A percentile compares a stretch with the other conserved stretches of the same genome.
These are phyloP conservation scores for Colletotrichum somersetense DNA, from an alignment of 2,329 filamentous ascomycete species.

Conservation along the genomic window DNA sequence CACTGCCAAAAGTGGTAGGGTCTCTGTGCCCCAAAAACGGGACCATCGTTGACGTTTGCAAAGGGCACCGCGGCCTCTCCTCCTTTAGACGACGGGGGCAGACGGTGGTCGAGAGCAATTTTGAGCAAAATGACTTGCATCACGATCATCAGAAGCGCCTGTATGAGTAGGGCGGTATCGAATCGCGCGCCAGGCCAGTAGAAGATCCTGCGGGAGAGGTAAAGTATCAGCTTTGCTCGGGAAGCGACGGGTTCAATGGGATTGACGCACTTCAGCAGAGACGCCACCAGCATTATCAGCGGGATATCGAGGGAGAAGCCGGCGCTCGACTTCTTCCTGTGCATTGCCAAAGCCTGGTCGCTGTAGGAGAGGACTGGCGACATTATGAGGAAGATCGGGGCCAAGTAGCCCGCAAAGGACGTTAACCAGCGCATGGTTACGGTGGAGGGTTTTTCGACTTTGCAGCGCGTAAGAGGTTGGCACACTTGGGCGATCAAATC, in stretches of 20 bases:
- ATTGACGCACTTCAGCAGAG: slow-evolving; percentile 68
- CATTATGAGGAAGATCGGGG: slow-evolving; percentile 72
- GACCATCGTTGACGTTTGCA: slow-evolving; percentile 59
- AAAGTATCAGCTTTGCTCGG: slow-evolving; percentile 30
- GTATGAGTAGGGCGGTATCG: slow-evolving; percentile 72
- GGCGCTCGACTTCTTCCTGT: slow-evolving; percentile 72
- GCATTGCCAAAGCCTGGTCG: slow-evolving; percentile 76
- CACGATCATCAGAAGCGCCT: slow-evolving; percentile 74
- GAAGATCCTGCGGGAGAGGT: slow-evolving; percentile 67
- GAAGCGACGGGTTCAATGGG: background rate
- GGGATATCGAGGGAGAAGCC: slow-evolving; percentile 80
- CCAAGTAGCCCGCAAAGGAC: slow-evolving; percentile 65
- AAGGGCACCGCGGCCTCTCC: slow-evolving; percentile 74
- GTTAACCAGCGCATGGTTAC: slow-evolving; percentile 36
- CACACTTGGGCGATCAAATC: slow-evolving; percentile 1
- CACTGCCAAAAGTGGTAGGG: slow-evolving; percentile 89
- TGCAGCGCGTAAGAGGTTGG: slow-evolving; percentile 4
- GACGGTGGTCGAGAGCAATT: slow-evolving; percentile 77
- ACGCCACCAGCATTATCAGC: slow-evolving; percentile 79
- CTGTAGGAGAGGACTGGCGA: slow-evolving; percentile 75
- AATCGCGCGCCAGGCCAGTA: slow-evolving; percentile 77
- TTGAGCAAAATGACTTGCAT: slow-evolving; percentile 75
- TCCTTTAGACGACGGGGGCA: slow-evolving; percentile 69
- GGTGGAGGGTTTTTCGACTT: background rate
- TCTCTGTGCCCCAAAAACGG: slow-evolving; percentile 59